Evolutionary conservation across 768 basidiomycete species (phyloP).

Genomic region (Punctularia strigosozonata): DNA sequence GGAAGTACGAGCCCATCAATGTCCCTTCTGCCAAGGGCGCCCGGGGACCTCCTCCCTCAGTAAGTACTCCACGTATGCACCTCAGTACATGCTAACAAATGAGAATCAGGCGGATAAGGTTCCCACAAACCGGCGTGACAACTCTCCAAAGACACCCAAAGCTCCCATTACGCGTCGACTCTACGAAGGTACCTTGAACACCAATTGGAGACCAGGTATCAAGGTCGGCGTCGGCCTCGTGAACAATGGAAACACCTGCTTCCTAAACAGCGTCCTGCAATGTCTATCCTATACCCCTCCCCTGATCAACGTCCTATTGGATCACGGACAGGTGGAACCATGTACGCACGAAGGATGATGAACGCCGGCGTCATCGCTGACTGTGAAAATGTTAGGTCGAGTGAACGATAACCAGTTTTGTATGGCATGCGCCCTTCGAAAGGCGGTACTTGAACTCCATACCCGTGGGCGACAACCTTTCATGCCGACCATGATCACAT

Average conservation of each 20-base stretch:
- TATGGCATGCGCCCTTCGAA: slow-evolving; percentile 63
- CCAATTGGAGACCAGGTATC: slow-evolving; percentile 44
- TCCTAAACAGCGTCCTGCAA: slow-evolving; percentile 90
- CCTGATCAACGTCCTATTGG: slow-evolving; percentile 48
- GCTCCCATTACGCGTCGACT: slow-evolving; percentile 21
- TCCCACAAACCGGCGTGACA: no score
- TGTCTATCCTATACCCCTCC: slow-evolving; percentile 90
- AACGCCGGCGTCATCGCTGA: no score
- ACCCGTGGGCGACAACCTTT: slow-evolving; percentile 31
- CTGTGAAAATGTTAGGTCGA: slow-evolving; percentile 19
- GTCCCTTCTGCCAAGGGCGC: no score
- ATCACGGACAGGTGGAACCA: slow-evolving; percentile 34
- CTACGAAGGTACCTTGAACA: slow-evolving; percentile 43
- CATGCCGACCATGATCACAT: slow-evolving; percentile 53
- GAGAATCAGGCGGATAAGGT: no score
- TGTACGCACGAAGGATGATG: slow-evolving; percentile 46
- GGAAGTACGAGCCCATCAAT: slow-evolving; percentile 78
- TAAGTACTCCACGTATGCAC: slow-evolving; percentile 1
- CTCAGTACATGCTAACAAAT: no score
- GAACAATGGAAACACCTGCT: slow-evolving; percentile 92
- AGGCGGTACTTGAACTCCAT: slow-evolving; percentile 45
- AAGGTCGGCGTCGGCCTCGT: slow-evolving; percentile 52
- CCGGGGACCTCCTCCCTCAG: no score
- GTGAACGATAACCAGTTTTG: slow-evolving; percentile 44
- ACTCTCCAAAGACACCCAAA: slow-evolving; percentile 18